Conservation (phyloP, 176 grass and related monocot genomes). For the Dactylis glomerata region DNA sequence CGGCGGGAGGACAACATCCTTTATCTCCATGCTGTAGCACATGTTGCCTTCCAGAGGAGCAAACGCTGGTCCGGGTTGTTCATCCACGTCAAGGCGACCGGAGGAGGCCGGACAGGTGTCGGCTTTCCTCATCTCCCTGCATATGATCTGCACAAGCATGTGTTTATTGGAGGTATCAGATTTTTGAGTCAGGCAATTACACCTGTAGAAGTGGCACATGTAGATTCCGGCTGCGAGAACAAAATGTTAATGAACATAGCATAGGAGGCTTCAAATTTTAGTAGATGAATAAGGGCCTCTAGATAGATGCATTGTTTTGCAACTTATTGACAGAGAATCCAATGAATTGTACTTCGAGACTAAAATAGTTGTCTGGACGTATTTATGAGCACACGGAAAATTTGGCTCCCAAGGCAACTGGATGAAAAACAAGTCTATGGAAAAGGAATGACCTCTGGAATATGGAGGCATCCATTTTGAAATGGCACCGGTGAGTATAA, state of each 20-base stretch:
- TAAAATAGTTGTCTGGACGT: neutral
- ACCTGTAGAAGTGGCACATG: too few relatives aligned
- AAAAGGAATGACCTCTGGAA: constrained; percentile 57
- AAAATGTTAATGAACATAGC: neutral
- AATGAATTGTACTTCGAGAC: too few relatives aligned
- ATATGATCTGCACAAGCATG: constrained; percentile 73
- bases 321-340: neutral
- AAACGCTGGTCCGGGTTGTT: neutral
- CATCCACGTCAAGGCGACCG: constrained; percentile 1
- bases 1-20: constrained; percentile 54
- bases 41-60: constrained; percentile 33
- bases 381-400: too few relatives aligned
- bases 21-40: constrained; percentile 88
- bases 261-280: neutral
- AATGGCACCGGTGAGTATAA: constrained; percentile 77
- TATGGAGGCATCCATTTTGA: constrained; percentile 68
- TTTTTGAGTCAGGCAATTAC: neutral
- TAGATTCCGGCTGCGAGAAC: neutral
- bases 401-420: neutral
- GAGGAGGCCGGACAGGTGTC: constrained; percentile 39
- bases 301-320: neutral
- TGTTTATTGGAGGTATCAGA: neutral
- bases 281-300: neutral
- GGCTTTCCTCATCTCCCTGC: constrained; percentile 86
- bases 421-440: neutral